Percentiles rank a stretch among this genome's conserved stretches.
Conservation (phyloP, 2,329 filamentous ascomycete species). For the Dactylellina sp. region DNA sequence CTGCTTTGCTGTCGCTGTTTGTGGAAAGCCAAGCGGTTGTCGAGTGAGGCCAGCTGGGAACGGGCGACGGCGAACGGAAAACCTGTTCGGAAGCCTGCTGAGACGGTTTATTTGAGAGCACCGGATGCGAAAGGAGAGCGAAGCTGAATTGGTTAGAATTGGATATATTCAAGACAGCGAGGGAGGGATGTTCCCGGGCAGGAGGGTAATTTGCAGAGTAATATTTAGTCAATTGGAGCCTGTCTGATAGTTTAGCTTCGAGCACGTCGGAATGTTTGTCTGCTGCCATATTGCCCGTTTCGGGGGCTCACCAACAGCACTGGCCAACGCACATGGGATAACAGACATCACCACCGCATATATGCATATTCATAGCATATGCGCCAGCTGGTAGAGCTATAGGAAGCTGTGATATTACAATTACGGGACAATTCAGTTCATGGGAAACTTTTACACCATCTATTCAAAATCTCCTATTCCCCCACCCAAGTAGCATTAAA, state of each 20-base stretch:
- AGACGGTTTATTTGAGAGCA: background rate
- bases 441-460: slow-evolving; percentile 17
- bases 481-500: slow-evolving; percentile 27
- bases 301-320: background rate
- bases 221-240: background rate
- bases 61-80: background rate
- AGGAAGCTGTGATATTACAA: too few species aligned
- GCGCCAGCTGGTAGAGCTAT: too few species aligned
- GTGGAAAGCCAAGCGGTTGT: background rate
- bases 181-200: slow-evolving; percentile 6
- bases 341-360: too few species aligned
- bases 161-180: slow-evolving; percentile 1
- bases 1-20: slow-evolving; percentile 21
- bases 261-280: background rate
- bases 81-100: background rate
- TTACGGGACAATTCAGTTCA: too few species aligned
- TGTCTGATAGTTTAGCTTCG: background rate
- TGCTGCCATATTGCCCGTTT: background rate
- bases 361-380: too few species aligned
- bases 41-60: background rate
- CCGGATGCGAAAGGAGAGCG: too few species aligned
- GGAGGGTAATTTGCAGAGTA: background rate
- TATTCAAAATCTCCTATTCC: slow-evolving; percentile 10
- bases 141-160: background rate
- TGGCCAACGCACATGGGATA: too few species aligned